Base-by-base conservation (phyloP, 106 monocot species). In the Acanthochlamys bracteata region DNA sequence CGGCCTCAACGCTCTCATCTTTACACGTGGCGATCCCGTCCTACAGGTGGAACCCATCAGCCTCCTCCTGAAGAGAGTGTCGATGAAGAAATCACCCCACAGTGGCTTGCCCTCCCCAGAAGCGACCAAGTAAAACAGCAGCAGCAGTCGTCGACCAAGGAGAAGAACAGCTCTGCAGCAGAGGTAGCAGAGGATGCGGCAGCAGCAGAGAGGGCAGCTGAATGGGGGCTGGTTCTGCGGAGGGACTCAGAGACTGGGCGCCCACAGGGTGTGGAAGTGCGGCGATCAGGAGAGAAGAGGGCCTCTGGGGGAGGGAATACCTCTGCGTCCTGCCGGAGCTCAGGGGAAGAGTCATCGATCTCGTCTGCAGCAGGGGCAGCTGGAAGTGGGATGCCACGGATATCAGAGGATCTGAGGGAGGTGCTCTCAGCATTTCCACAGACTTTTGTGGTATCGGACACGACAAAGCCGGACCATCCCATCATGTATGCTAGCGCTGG, bases 401-500 rank as follows among this genome's bases (percentile, higher is more conserved):
- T 98, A 39, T 91, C 96, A 42, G 91, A 91, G 83, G 91, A 98
- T 60, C 84, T 98, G 7, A 69, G 76, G 54, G 96, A 88, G 2
- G 96, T 83, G 20, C 70, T 98, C 20, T 98, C 96, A 25, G 96
- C 96, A 7, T 98, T 98, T 76, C 88, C 91, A 69, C 96, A 98
- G 72, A 88, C 96, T 2, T 98, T 98, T 61, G 96, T 98, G 41
- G 96, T 98, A 43, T 88, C 84, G 1, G 96, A 98, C 43, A 91
- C 91, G 23, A 80, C 84, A 14, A 76, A 79, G 73, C 85, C 85
- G 10, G 88, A 98, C 53, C 60, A 70, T 24, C 91, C 96, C 8
- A 73, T 98, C 67, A 41, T 98, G 82, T 98, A 98, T 40, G 96
- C 96, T 39, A 98, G 96, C 69, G 96, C 91, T 9, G 96, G 91